phyloP scores from a whole-genome alignment of 257 asterid genomes.

The Capsicum baccatum region DNA sequence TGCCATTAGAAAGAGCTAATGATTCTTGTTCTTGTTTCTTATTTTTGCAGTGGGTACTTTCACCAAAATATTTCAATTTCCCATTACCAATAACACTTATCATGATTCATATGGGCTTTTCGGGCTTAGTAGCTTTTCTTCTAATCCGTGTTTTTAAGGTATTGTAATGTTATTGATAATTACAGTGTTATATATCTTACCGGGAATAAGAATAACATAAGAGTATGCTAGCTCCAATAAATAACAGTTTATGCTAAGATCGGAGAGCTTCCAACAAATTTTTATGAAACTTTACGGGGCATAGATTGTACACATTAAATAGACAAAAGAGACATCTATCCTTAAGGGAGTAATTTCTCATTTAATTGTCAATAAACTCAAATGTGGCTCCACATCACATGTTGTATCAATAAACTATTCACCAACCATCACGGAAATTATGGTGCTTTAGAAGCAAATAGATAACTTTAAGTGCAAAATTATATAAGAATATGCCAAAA shows the following conservation, averaged over 20 bases:
- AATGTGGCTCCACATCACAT: conserved; percentile 15
- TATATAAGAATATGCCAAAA: too few species aligned
- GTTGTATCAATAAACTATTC: not conserved
- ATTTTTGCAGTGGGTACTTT: conserved; percentile 90
- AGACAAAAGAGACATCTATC: not conserved
- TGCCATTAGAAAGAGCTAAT: conserved; percentile 19
- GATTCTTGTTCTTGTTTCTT: conserved; percentile 20
- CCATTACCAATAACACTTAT: conserved; percentile 94
- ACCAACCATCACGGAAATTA: not conserved
- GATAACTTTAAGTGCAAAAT: too few species aligned
- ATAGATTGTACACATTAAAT: not conserved
- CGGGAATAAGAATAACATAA: not conserved
- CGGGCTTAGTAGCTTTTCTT: conserved; percentile 88
- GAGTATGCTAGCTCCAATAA: not conserved
- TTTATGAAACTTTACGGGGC: not conserved
- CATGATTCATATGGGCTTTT: conserved; percentile 99
- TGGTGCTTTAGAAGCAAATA: not conserved
- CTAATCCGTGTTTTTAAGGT: conserved; percentile 95
- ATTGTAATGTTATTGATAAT: conserved; percentile 25
- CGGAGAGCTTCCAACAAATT: not conserved
- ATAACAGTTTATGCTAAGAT: not conserved
- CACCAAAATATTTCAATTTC: conserved; percentile 94
- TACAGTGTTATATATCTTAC: conserved; percentile 16
- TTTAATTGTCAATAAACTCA: not conserved
- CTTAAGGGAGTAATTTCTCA: not conserved